These are phyloP conservation scores for Peniophora sp. DNA, from an alignment of 1,284 basidiomycete species.

Conservation along the genomic window DNA sequence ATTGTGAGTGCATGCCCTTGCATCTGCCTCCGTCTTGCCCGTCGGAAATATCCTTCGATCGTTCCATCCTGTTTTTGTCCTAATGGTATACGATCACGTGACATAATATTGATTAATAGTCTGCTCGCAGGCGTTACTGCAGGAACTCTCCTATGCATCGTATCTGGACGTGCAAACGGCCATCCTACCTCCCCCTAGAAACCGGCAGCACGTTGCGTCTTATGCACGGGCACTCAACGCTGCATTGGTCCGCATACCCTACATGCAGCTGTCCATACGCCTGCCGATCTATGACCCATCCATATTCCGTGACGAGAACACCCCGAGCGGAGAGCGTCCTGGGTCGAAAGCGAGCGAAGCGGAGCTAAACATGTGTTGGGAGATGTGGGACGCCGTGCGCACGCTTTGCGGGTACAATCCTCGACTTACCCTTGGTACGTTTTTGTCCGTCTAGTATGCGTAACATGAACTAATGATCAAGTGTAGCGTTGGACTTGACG, in stretches of 20 bases:
- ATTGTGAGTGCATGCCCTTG: slow-evolving; percentile 52
- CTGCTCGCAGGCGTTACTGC: slow-evolving; percentile 73
- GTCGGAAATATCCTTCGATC: background rate
- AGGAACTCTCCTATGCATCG: slow-evolving; percentile 90
- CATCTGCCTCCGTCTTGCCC: background rate
- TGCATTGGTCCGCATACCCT: slow-evolving; percentile 63
- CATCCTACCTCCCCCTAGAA: slow-evolving; percentile 86
- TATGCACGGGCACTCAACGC: slow-evolving; percentile 88
- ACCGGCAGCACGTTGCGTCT: slow-evolving; percentile 78
- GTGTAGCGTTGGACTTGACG: slow-evolving; percentile 80
- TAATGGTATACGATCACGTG: background rate
- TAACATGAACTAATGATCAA: background rate
- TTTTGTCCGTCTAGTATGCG: background rate
- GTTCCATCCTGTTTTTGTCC: no score
- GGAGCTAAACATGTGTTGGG: slow-evolving; percentile 85
- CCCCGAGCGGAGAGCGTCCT: slow-evolving; percentile 2
- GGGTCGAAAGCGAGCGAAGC: slow-evolving; percentile 29
- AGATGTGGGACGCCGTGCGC: slow-evolving; percentile 95
- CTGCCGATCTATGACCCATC: slow-evolving; percentile 79
- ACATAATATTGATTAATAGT: background rate
- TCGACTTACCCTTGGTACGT: slow-evolving; percentile 74
- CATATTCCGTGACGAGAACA: slow-evolving; percentile 31
- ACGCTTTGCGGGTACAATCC: slow-evolving; percentile 84
- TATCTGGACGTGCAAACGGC: slow-evolving; percentile 84
- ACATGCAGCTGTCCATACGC: slow-evolving; percentile 72